A percentile compares a stretch with the other conserved stretches of the same genome.
Evolutionary conservation across 306 rosid species (phyloP).

Genomic region (Gastrolobium bilobum): DNA sequence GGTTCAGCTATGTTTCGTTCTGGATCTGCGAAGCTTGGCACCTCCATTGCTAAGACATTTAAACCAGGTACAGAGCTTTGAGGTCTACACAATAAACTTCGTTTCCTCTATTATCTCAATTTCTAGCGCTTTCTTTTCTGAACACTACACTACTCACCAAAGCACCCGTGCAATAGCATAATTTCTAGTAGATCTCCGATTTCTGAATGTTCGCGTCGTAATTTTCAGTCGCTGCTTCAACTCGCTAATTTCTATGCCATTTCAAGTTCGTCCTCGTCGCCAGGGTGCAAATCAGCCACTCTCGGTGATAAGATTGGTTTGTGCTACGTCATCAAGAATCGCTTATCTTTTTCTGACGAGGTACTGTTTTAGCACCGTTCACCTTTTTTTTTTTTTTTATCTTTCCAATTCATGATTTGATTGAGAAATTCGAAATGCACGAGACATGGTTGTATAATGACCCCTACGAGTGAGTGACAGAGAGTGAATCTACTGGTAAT

Average conservation of each 20-base stretch:
- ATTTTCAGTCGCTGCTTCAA: constrained; percentile 75
- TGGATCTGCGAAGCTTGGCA: constrained; percentile 73
- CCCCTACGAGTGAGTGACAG: constrained; percentile 35
- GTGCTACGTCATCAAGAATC: constrained; percentile 67
- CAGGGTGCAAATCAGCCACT: constrained; percentile 46
- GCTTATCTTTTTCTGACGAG: constrained; percentile 60
- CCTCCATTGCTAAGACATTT: constrained; percentile 66
- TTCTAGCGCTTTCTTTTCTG: not conserved
- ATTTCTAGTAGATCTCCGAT: constrained; percentile 6
- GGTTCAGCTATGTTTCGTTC: constrained; percentile 78
- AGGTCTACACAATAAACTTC: not conserved
- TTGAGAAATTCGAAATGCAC: constrained; percentile 41
- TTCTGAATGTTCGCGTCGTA: constrained; percentile 42
- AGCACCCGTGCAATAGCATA: not conserved
- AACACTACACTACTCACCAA: not conserved
- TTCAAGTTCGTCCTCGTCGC: constrained; percentile 54
- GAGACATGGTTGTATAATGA: constrained; percentile 20
- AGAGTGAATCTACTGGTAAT: constrained; percentile 42
- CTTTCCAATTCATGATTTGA: constrained; percentile 14
- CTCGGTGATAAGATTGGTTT: constrained; percentile 67
- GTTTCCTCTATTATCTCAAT: constrained; percentile 23
- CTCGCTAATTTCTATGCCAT: constrained; percentile 77
- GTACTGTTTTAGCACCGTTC: constrained; percentile 37
- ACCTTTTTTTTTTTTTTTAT: not conserved
- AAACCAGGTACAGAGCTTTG: constrained; percentile 59